Evolutionary conservation across 2,329 filamentous ascomycete genomes (phyloP).

Genomic region (Sarocladiaceae sp.): DNA sequence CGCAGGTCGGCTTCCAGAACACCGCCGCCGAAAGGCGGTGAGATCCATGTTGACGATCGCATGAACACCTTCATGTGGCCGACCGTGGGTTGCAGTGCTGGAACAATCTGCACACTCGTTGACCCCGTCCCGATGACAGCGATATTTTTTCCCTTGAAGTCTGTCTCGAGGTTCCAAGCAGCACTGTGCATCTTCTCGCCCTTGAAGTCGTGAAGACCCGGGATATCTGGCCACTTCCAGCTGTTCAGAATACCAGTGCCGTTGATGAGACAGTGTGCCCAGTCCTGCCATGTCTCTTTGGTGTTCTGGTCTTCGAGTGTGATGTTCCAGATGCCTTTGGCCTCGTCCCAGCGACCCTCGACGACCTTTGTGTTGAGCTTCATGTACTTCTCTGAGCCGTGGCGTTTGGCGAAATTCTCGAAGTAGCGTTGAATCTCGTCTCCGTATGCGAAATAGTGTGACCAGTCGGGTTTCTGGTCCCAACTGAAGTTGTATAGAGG

Average conservation of each 20-base stretch:
- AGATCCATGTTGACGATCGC: conserved; percentile 24
- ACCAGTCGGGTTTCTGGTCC: conserved; percentile 45
- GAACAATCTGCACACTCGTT: conserved; percentile 45
- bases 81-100: conserved; percentile 31
- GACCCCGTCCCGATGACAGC: conserved; percentile 49
- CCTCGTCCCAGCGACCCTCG: conserved; percentile 36
- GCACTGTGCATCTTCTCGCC: conserved; percentile 47
- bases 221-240: conserved; percentile 45
- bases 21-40: conserved; percentile 16
- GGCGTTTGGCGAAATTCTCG: conserved; percentile 31
- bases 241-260: conserved; percentile 44
- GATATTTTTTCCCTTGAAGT: conserved; percentile 37
- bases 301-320: conserved; percentile 19
- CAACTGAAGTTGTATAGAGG: conserved; percentile 52
- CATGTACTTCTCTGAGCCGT: conserved; percentile 34
- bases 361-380: conserved; percentile 36
- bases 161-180: conserved; percentile 37
- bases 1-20: conserved; percentile 21
- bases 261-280: conserved; percentile 41
- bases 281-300: conserved; percentile 24
- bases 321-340: conserved; percentile 29
- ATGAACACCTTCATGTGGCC: conserved; percentile 23
- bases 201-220: conserved; percentile 41
- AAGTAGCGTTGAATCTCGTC: conserved; percentile 37
- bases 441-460: conserved; percentile 37